Evolutionary conservation across 1,284 basidiomycete genomes (phyloP), one percentile per base, ranked within the genome.

Genomic region (Leccinum solheimii): DNA sequence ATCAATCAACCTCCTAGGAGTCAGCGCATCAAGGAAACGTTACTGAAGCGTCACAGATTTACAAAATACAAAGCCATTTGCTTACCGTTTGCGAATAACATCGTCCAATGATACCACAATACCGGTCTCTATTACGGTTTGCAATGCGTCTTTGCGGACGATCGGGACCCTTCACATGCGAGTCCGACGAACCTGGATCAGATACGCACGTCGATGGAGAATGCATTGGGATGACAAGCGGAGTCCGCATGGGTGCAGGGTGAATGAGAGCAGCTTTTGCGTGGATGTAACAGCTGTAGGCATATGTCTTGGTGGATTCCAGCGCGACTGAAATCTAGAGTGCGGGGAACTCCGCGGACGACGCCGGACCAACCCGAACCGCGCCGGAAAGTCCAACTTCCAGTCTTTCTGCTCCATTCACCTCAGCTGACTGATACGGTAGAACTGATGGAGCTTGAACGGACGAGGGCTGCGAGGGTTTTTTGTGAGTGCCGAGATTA

Each of bases 61-160:
- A 36, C 34, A 36, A 34, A 36, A 36, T 79, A 77, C 56, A 70
- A 78, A 45, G 56, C 67, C 19, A 48, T 76, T 45, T 71, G 76
- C n/a, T 66, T 74, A 7, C 68, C 72, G n/a, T 70, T 70, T 45
- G 68, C 70, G 5, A 60, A 69, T 48, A 7, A 38, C 19, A 13
- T 71, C 56, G 32, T 60, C 2, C 60, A 62, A 45, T 21, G n/a
- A 13, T 56, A 63, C 1, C 57, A 26, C 3, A 11, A 64, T 50
- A 19, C 56, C 3, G 61, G 53, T 51, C 45, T 45, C 1, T 40
- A 56, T 21, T 63, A 62, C 30, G 21, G 16, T 30, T 63, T 69
- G 23, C 32, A n/a, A 11, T 13, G 27, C 0, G 11, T 7, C n/a
- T 16, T 26, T 1, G 32, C 36, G 6, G 60, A 57, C 11, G 53